phyloP scores from a whole-genome alignment of 345 rosid genomes.

The Arabis hirsuta region DNA sequence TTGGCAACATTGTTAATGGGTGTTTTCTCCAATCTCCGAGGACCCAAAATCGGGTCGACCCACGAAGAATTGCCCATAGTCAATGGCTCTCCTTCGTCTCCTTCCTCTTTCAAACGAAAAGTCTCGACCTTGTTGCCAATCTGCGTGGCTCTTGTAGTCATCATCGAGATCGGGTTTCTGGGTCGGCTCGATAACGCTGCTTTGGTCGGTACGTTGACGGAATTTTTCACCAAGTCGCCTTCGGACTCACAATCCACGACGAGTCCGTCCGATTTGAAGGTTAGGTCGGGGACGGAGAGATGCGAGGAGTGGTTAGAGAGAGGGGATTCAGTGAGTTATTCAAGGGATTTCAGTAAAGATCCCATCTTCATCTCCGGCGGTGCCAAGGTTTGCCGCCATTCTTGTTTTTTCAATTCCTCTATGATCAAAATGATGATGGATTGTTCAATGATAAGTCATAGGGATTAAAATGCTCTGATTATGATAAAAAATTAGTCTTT shows the following conservation, averaged over 20 bases:
- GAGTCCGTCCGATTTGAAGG: conserved; percentile 14
- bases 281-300: conserved; percentile 5
- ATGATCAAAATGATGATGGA: too few species aligned
- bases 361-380: conserved; percentile 65
- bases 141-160: conserved; percentile 64
- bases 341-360: conserved; percentile 72
- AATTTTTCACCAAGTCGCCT: conserved; percentile 44
- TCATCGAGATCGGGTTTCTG: conserved; percentile 71
- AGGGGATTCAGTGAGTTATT: conserved; percentile 61
- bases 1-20: conserved; percentile 46
- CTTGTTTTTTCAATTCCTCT: too few species aligned
- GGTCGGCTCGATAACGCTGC: conserved; percentile 73
- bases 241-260: not conserved
- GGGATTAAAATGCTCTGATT: not conserved
- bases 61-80: conserved; percentile 47
- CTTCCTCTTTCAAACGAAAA: conserved; percentile 50
- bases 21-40: conserved; percentile 59
- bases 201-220: conserved; percentile 63
- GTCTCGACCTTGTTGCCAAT: conserved; percentile 67
- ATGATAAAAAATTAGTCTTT: not conserved
- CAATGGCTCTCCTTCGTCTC: conserved; percentile 41
- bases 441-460: not conserved
- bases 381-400: conserved; percentile 42
- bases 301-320: conserved; percentile 83
- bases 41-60: conserved; percentile 44